A percentile compares a stretch with the other conserved stretches of the same genome.
Evolutionary conservation across 257 asterid genomes (phyloP).

Genomic region (Thymus quinquecostatus): DNA sequence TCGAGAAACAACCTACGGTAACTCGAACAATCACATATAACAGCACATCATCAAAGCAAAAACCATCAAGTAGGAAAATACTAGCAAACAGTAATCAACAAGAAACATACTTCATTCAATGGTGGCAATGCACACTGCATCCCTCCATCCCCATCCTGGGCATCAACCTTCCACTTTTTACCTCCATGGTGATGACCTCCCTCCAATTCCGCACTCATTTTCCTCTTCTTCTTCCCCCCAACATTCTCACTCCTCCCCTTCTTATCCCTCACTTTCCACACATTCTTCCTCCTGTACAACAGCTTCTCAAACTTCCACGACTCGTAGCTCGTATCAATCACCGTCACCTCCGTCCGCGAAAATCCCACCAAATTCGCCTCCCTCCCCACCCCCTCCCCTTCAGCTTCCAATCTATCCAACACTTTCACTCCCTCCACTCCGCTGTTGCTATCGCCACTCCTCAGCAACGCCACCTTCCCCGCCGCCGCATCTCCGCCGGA

Average conservation of each 20-base stretch:
- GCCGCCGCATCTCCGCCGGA: conserved; percentile 29
- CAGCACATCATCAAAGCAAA: conserved; percentile 14
- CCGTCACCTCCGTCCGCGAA: conserved; percentile 80
- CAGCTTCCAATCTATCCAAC: conserved; percentile 34
- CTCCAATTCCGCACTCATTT: conserved; percentile 24
- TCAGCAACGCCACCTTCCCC: conserved; percentile 31
- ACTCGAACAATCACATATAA: conserved; percentile 24
- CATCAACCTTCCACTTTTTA: conserved; percentile 54
- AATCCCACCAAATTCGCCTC: conserved; percentile 59
- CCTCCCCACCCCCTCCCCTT: conserved; percentile 45
- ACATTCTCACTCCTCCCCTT: conserved; percentile 41
- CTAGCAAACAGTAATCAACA: conserved; percentile 16
- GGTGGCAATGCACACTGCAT: conserved; percentile 26
- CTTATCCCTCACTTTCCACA: conserved; percentile 84
- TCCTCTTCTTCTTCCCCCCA: conserved; percentile 60
- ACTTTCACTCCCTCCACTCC: conserved; percentile 48
- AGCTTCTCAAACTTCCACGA: conserved; percentile 87
- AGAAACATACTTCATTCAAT: conserved; percentile 50
- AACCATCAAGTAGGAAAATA: not conserved
- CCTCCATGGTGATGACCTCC: conserved; percentile 31
- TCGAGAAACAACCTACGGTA: not conserved
- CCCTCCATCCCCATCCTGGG: conserved; percentile 36
- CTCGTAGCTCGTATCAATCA: conserved; percentile 85
- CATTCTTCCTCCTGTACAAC: conserved; percentile 75
- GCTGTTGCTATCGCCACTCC: conserved; percentile 48